Base-by-base conservation (phyloP, 1,139 yeast genomes). In the Debaryomyces coudertii region DNA sequence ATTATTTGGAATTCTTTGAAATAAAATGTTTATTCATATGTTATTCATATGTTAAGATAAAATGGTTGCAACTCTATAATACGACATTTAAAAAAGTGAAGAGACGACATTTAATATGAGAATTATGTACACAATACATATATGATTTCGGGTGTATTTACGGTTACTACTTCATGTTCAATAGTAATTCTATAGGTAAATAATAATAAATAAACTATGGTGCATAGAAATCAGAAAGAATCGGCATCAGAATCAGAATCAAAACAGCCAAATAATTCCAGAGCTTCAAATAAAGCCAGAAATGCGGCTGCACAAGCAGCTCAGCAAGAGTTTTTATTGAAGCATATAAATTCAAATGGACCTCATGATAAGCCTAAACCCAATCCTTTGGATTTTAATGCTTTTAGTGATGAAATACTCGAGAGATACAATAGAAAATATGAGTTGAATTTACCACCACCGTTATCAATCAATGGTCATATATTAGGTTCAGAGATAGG, bases 401-500 rank as follows among this genome's bases (percentile, higher is more conserved):
- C 73, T 3, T 71, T 85, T 45, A 79, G 87, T 5, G 75, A 76
- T 25, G 71, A 68, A 1, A 70, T 79, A 4, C 69, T 89, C 36
- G 74, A 87, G 49, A 77, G 75, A 48, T 89, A 88, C 67, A 73
- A 80, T 48, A 68, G 67, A 29, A 66, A 76, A 42, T 82, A 85
- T 63, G 72, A 70, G 23, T 65, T 73, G 57, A 69, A 65, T 44
- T 62, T 79, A 3, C 82, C 85, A 4, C 75, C 77, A 37, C 76
- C 83, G 11, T 68, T 77, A 55, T 76, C 87, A 1, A 66, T 80
- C 49, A 76, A 79, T 49, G 89, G 87, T 1, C 83, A 77, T 58
- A 68, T 88, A 44, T 65, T 87, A 36, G 80, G 76, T 45, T 79
- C 85, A 16, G 79, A 79, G 35, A 69, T 85, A 4, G 95, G 95